phyloP scores from a whole-genome alignment of 2,329 filamentous ascomycete species.

The Aspergillus japonicus region DNA sequence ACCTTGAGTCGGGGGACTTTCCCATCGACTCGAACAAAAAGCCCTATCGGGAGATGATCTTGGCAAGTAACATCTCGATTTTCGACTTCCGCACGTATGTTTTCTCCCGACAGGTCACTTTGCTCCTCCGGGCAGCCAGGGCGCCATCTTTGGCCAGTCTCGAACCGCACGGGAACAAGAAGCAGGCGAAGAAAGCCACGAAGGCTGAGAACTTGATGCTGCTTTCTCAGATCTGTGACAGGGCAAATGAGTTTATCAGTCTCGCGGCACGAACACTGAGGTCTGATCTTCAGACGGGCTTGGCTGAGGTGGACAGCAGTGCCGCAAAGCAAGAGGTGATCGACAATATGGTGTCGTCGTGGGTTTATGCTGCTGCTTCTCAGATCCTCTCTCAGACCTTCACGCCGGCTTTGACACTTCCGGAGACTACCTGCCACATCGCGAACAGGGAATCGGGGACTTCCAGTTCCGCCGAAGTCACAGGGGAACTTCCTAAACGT shows the following conservation, averaged over 20 bases:
- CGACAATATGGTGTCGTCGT: constrained; percentile 49
- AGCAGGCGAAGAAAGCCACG: constrained; percentile 54
- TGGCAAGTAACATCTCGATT: constrained; percentile 90
- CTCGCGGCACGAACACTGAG: constrained; percentile 76
- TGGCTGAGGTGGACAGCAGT: constrained; percentile 43
- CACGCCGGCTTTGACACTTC: constrained; percentile 36
- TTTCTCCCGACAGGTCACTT: constrained; percentile 80
- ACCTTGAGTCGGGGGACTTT: constrained; percentile 34
- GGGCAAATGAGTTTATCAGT: constrained; percentile 80
- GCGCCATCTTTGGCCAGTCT: constrained; percentile 37
- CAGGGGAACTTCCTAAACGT: constrained; percentile 35
- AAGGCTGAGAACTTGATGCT: constrained; percentile 71
- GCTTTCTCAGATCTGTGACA: constrained; percentile 81
- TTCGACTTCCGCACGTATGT: constrained; percentile 96
- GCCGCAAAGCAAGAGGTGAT: constrained; percentile 36
- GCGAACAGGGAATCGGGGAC: constrained; percentile 25
- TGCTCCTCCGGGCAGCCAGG: constrained; percentile 82
- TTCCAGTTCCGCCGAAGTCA: constrained; percentile 22
- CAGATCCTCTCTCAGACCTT: constrained; percentile 46
- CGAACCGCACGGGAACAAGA: constrained; percentile 32
- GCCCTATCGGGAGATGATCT: constrained; percentile 84
- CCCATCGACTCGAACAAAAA: constrained; percentile 62
- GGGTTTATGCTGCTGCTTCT: constrained; percentile 45
- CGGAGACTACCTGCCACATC: constrained; percentile 37
- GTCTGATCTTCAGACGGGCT: constrained; percentile 69